Conservation (phyloP, 176 grass and related monocot species). For the Coix lacrymajobi region DNA sequence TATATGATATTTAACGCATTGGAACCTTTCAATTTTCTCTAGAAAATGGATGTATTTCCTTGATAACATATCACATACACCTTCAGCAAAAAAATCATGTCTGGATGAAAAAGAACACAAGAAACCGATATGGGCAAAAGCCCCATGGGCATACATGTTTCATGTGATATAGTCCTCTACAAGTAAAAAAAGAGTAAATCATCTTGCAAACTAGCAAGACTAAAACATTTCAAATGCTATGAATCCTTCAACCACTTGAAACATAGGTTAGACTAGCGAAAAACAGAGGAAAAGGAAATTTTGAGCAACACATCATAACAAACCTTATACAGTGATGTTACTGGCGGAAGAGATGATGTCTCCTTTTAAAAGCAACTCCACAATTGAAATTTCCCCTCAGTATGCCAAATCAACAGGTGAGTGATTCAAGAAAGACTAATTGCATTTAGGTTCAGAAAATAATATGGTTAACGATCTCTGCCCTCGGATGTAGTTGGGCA, state of each 20-base stretch:
- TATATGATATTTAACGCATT: neutral
- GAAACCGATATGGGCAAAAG: neutral
- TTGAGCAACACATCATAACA: slow-evolving; percentile 85
- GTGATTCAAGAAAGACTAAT: slow-evolving; percentile 51
- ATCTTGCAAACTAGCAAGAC: neutral
- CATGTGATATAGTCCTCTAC: neutral
- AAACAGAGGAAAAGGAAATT: slow-evolving; percentile 25
- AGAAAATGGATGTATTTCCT: neutral
- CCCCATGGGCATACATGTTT: neutral
- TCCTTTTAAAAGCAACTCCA: slow-evolving; percentile 91
- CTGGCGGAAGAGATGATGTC: slow-evolving; percentile 79
- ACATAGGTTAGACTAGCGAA: slow-evolving; percentile 13
- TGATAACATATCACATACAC: neutral
- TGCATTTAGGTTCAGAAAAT: slow-evolving; percentile 55
- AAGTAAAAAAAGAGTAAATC: neutral
- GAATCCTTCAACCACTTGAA: slow-evolving; percentile 26
- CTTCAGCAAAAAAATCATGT: slow-evolving; percentile 23
- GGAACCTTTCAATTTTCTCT: neutral
- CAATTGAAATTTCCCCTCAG: slow-evolving; percentile 70
- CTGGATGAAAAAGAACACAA: neutral
- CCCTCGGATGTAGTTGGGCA: slow-evolving; percentile 10
- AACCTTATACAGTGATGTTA: slow-evolving; percentile 86
- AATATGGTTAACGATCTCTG: slow-evolving; percentile 35
- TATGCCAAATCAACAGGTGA: slow-evolving; percentile 55
- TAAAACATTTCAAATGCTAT: slow-evolving; percentile 1